phyloP scores from a whole-genome alignment of 106 monocot genomes.

The Gastrodia elata region DNA sequence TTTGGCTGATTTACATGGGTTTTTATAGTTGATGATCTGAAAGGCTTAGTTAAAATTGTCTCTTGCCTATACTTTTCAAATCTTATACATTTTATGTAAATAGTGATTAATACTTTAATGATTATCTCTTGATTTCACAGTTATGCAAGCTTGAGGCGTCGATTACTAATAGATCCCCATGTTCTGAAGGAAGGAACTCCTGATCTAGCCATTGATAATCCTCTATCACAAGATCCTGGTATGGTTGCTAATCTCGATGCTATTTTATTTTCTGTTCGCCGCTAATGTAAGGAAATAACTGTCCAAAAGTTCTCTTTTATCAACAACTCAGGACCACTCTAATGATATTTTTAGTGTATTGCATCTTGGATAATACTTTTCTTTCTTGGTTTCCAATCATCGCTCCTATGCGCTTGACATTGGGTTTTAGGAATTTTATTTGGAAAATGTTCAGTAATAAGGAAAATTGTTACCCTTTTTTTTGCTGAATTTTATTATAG shows the following conservation, averaged over 20 bases:
- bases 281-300: background rate
- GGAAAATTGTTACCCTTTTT: background rate
- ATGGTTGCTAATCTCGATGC: background rate
- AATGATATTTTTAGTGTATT: background rate
- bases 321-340: background rate
- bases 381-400: background rate
- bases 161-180: conserved; percentile 46
- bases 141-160: conserved; percentile 48
- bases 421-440: background rate
- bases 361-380: background rate
- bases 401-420: background rate
- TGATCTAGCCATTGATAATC: conserved; percentile 39
- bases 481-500: background rate
- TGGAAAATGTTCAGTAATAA: background rate
- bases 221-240: conserved; percentile 57
- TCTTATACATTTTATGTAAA: background rate
- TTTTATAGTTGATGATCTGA: background rate
- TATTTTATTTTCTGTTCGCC: background rate
- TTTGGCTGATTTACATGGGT: background rate
- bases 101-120: background rate
- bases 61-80: background rate
- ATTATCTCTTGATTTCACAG: conserved; percentile 17
- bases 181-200: conserved; percentile 34
- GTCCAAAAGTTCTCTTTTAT: background rate
- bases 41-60: background rate